Evolutionary conservation across 108 stramenopile species (phyloP), one percentile per base, ranked within the genome.

Genomic region (Skeletonema marinoi): DNA sequence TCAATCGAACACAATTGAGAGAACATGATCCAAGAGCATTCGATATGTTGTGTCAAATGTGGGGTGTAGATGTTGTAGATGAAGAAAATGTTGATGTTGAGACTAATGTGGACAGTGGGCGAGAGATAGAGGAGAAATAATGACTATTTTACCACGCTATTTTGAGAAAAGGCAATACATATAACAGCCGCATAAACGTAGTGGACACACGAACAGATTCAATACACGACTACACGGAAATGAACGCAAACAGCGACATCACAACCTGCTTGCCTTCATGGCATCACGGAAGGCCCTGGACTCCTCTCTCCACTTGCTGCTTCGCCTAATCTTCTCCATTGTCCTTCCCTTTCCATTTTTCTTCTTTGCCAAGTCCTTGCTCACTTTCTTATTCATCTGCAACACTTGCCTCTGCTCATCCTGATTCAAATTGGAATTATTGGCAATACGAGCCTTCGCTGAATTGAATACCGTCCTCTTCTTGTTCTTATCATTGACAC

Each of bases 1-100:
- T 91, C 71, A 92, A 96, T 80, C 76, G 92, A 12, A 42, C 36
- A 11, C 91, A 97, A 65, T n/a, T 97, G 14, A 71, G 72, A 60
- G 74, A 84, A 32, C 92, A 92, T 70, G 96, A 97, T 82, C 96
- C 96, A n/a, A 81, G 91, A 54, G 94, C 92, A 3, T 92, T 83
- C 78, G 81, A 73, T 17, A 66, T 95, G 80, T 65, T 95, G 65
- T 73, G 85, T 36, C 78, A 77, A 19, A 67, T 95, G 31, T 95
- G 94, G 94, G 83, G 87, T n/a, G n/a, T n/a, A n/a, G 7, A 38
- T 11, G 39, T 9, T 7, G 9, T 39, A 25, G 25, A 25, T 25
- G 25, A 25, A 25, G 25, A 25, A 0, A 25, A 25, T 25, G 25
- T 0, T 25, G 25, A 25, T n/a, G n/a, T n/a, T n/a, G n/a, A n/a